Percentiles rank a stretch among this genome's conserved stretches.
phyloP scores from a whole-genome alignment of 2,329 filamentous ascomycete genomes.

The Sphaerostilbella broomeana region DNA sequence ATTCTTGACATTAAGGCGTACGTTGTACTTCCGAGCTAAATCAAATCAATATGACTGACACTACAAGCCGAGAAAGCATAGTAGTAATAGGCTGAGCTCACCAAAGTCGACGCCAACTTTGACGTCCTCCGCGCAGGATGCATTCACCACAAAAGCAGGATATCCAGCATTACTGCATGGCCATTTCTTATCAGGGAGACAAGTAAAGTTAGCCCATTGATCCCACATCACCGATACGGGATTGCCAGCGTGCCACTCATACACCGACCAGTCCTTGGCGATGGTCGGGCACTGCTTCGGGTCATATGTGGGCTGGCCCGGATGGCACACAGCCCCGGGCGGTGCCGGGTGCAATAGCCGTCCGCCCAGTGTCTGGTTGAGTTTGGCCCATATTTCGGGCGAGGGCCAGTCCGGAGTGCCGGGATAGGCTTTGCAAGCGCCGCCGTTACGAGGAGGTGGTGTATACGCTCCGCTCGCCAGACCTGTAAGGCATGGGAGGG shows the following conservation, averaged over 20 bases:
- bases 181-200: slow-evolving; percentile 34
- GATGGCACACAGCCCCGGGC: slow-evolving; percentile 27
- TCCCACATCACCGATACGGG: slow-evolving; percentile 30
- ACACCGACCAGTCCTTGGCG: slow-evolving; percentile 21
- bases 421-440: slow-evolving; percentile 42
- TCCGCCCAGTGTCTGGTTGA: slow-evolving; percentile 40
- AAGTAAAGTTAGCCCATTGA: slow-evolving; percentile 45
- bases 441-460: neutral
- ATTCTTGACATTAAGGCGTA: slow-evolving; percentile 36
- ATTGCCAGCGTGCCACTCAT: slow-evolving; percentile 23
- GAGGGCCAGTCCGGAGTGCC: slow-evolving; percentile 42
- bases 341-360: slow-evolving; percentile 37
- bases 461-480: neutral
- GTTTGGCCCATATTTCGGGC: slow-evolving; percentile 34
- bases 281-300: slow-evolving; percentile 24
- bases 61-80: slow-evolving; percentile 37
- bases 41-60: slow-evolving; percentile 26
- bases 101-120: slow-evolving; percentile 37
- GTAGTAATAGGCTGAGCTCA: slow-evolving; percentile 28
- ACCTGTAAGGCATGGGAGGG: neutral
- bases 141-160: slow-evolving; percentile 31
- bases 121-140: slow-evolving; percentile 27
- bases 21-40: slow-evolving; percentile 34
- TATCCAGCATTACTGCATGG: slow-evolving; percentile 31
- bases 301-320: slow-evolving; percentile 20